Base-by-base conservation (phyloP, 208 protist species). In the Acanthamoeba culbertsoni region DNA sequence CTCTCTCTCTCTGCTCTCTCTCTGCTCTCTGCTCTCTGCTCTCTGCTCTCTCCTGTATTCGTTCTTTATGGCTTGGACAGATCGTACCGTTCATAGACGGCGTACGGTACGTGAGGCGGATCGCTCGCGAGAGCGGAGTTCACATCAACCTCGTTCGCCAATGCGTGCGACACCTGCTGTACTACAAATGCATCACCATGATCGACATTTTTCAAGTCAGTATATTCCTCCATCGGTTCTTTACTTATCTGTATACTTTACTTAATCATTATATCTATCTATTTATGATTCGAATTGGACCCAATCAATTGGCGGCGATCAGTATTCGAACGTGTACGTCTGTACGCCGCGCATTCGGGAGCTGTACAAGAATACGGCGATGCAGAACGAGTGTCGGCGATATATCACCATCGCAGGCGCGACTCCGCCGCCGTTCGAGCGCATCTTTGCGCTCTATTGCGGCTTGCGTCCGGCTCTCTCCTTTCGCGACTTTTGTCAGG, bases 151-250 rank as follows among this genome's bases (percentile, higher is more conserved):
- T 93, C 6, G 62, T 93, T 23, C 28, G 28, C 20, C 23, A 93
- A 28, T 89, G 45, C 40, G 46, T 93, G 31, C 75, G 43, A 23
- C 88, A 93, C n/a, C 68, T 93, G 1, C 63, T 93, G n/a, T 93
- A 93, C 31, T 93, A 93, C 63, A 35, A 93, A 42, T 93, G 88
- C n/a, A 82, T 93, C 51, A 79, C 51, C 18, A 93, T 93, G 63
- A 79, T 93, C 33, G 88, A 93, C 33, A 79, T 93, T 37, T 93
- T 93, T n/a, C 88, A 91, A n/a, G 86, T 91, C 53, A 1, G 20
- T 8, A 86, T 35, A 8, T 46, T 12, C 57, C 26, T 6, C 18
- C 48, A 8, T 63, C 8, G 28, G 20, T 35, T 86, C 12, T 59
- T n/a, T 68, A 43, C 35, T 55, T 26, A n/a, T 88, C 4, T 14